A percentile compares a stretch with the other conserved stretches of the same genome.
Conservation (phyloP, 306 rosid species). For the Cucumis melo region DNA sequence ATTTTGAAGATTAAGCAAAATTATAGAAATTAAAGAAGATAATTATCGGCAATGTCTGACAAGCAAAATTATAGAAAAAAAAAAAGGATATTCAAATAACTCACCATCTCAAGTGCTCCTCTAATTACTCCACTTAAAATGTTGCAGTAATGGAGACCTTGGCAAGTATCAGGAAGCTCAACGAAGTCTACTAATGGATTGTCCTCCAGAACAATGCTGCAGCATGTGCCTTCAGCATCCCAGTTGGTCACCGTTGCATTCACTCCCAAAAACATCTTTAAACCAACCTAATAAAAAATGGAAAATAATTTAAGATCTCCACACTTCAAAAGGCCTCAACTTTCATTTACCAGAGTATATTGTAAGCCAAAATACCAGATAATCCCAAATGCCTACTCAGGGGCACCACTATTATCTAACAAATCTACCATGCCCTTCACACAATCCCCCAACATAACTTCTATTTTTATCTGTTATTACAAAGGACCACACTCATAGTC, state of each 20-base stretch:
- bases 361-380: neutral
- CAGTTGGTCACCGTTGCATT: slow-evolving; percentile 84
- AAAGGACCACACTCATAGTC: neutral
- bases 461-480: neutral
- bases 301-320: neutral
- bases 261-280: slow-evolving; percentile 92
- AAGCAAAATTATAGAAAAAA: too few relatives aligned
- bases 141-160: slow-evolving; percentile 93
- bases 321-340: neutral
- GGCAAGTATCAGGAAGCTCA: slow-evolving; percentile 92
- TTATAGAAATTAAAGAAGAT: too few relatives aligned
- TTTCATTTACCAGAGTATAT: neutral
- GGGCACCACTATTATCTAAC: neutral
- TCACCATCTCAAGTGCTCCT: slow-evolving; percentile 98
- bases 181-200: slow-evolving; percentile 96
- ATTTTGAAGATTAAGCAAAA: too few relatives aligned
- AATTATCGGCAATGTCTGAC: too few relatives aligned
- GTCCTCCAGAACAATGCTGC: slow-evolving; percentile 89
- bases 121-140: slow-evolving; percentile 82
- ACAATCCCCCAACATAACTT: neutral
- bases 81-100: neutral
- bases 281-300: slow-evolving; percentile 50
- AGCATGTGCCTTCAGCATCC: slow-evolving; percentile 93
- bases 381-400: neutral
- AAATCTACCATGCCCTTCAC: too few relatives aligned